Conservation (phyloP, 1,284 basidiomycete species). For the Grifola frondosa region DNA sequence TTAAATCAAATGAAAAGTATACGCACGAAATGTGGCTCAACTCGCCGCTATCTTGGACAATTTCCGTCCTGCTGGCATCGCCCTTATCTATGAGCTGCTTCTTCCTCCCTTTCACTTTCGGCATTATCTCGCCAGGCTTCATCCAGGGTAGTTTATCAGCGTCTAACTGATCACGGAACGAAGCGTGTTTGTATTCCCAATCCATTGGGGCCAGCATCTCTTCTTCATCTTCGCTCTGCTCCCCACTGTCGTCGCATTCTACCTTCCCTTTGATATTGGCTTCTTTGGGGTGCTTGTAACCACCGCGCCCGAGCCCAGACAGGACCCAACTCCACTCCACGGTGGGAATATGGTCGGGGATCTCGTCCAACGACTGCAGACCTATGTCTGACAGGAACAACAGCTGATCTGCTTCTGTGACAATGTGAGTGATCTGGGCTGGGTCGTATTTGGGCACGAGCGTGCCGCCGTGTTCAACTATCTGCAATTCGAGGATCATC, state of each 20-base stretch:
- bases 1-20: background rate
- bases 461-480: conserved; percentile 55
- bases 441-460: conserved; percentile 56
- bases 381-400: conserved; percentile 40
- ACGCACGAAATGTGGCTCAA: conserved; percentile 26
- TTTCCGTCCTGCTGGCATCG: background rate
- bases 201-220: conserved; percentile 30
- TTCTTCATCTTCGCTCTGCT: conserved; percentile 26
- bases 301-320: conserved; percentile 10
- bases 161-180: conserved; percentile 48
- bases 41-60: conserved; percentile 10
- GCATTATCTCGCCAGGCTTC: conserved; percentile 4
- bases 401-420: conserved; percentile 45
- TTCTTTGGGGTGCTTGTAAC: conserved; percentile 4
- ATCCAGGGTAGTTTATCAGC: conserved; percentile 30
- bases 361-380: conserved; percentile 48
- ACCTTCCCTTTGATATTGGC: conserved; percentile 1
- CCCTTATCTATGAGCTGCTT: background rate
- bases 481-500: conserved; percentile 37
- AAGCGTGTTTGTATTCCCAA: conserved; percentile 44
- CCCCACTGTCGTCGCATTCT: background rate
- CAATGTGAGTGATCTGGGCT: conserved; percentile 57
- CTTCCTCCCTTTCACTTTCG: background rate
- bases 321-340: conserved; percentile 63
- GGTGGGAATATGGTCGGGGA: conserved; percentile 61